Percentiles rank a stretch among this genome's conserved stretches.
These are phyloP conservation scores for Penicillium odoratum DNA, from an alignment of 495 filamentous ascomycete species.

Conservation along the genomic window DNA sequence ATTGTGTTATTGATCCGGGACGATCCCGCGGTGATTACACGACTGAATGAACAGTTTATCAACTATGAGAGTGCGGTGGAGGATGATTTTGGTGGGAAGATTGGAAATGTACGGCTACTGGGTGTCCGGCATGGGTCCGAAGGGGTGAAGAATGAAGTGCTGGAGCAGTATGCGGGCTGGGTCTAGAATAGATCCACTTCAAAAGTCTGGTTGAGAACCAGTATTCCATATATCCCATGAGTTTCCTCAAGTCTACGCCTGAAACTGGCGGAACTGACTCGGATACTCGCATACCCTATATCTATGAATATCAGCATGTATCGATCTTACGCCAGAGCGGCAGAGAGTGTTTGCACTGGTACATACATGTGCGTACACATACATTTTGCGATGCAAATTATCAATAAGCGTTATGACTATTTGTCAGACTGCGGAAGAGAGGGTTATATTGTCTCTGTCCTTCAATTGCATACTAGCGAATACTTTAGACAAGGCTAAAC, in stretches of 20 bases:
- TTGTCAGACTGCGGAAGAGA: too few species aligned
- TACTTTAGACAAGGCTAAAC: too few species aligned
- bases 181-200: constrained; percentile 23
- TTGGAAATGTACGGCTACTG: constrained; percentile 72
- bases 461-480: too few species aligned
- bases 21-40: constrained; percentile 62
- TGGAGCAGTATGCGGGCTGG: constrained; percentile 65
- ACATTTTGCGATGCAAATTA: too few species aligned
- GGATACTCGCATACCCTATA: constrained; percentile 10
- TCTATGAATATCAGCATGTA: constrained; percentile 10
- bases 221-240: neutral
- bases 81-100: constrained; percentile 57
- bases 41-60: constrained; percentile 61
- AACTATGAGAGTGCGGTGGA: constrained; percentile 59
- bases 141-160: constrained; percentile 69
- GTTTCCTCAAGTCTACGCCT: neutral
- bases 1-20: constrained; percentile 78
- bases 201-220: neutral
- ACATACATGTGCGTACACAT: too few species aligned
- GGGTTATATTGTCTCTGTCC: too few species aligned
- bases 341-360: too few species aligned
- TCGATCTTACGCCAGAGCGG: neutral
- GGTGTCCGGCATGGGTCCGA: constrained; percentile 85
- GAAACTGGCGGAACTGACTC: constrained; percentile 7
- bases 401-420: too few species aligned